Conservation (phyloP, 805 yeast species). For the Candida nitratophila region DNA sequence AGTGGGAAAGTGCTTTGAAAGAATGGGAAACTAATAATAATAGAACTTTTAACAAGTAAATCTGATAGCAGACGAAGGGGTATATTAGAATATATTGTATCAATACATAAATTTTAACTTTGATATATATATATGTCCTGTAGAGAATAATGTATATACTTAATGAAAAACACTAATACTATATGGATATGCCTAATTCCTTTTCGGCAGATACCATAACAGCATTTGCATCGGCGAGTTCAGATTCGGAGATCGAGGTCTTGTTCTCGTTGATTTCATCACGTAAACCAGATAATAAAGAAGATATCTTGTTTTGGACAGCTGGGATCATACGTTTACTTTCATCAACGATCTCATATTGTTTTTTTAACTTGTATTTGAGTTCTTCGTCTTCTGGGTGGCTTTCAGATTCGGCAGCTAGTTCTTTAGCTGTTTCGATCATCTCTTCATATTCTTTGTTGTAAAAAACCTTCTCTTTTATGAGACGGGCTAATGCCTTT, state of each 20-base stretch:
- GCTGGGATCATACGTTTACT: slow-evolving; percentile 22
- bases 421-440: slow-evolving; percentile 6
- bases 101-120: neutral
- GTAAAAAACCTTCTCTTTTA: slow-evolving; percentile 62
- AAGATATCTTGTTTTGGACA: slow-evolving; percentile 15
- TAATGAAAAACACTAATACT: neutral
- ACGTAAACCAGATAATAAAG: slow-evolving; percentile 16
- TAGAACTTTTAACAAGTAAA: slow-evolving; percentile 5
- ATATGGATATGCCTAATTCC: neutral
- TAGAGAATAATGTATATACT: neutral
- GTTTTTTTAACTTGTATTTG: slow-evolving; percentile 17
- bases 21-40: slow-evolving; percentile 43
- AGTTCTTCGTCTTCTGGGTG: slow-evolving; percentile 16
- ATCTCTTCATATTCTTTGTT: slow-evolving; percentile 41
- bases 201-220: slow-evolving; percentile 18
- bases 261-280: slow-evolving; percentile 12
- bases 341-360: slow-evolving; percentile 21
- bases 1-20: slow-evolving; percentile 59
- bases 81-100: neutral
- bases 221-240: slow-evolving; percentile 11
- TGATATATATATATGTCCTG: neutral
- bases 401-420: slow-evolving; percentile 6
- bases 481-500: slow-evolving; percentile 58
- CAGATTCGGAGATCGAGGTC: slow-evolving; percentile 5
- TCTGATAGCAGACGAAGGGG: neutral